Evolutionary conservation across 2,329 filamentous ascomycete genomes (phyloP), one percentile per base, ranked within the genome.

Genomic region (Diaporthe australafricana): DNA sequence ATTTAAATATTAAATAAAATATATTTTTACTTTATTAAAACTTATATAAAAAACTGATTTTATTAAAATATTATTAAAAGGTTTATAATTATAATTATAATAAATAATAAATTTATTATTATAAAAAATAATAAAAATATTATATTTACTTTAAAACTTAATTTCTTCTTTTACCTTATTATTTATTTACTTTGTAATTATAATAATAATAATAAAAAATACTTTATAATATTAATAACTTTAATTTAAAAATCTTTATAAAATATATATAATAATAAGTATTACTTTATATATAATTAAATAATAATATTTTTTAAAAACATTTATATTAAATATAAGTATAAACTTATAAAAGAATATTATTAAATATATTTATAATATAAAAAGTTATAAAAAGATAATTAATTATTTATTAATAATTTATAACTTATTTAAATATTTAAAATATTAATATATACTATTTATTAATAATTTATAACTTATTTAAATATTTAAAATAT

Each of bases 101-200:
- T 6, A 22, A 48, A 11, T 6, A 8, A 22, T 48, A 48, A 22
- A 8, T n/a, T 25, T 22, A 8, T n/a, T 17, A 22, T 2, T 48
- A 8, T 5, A 40, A 40, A 25, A 22, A 22, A 60, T 56, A 69
- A 69, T n/a, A 27, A 69, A 11, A 32, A 27, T n/a, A 22, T 69
- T 69, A 57, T 48, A 3, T 20, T 22, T 47, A n/a, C 7, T 69
- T 69, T n/a, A 14, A 69, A 60, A 32, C 32, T 6, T 25, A 25
- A 32, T 9, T 57, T 40, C 14, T 25, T 42, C 3, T 57, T 57
- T 42, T 25, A 42, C 8, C n/a, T 45, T 14, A 45, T n/a, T n/a
- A 47, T 57, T 30, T 55, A 53, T 1, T n/a, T 69, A 1, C 27
- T 69, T 20, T 69, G 57, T 57, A 69, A 69, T 48, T 16, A 6